These are phyloP conservation scores for Cryphonectria parasitica DNA, from an alignment of 2,329 filamentous ascomycete species.

Conservation along the genomic window DNA sequence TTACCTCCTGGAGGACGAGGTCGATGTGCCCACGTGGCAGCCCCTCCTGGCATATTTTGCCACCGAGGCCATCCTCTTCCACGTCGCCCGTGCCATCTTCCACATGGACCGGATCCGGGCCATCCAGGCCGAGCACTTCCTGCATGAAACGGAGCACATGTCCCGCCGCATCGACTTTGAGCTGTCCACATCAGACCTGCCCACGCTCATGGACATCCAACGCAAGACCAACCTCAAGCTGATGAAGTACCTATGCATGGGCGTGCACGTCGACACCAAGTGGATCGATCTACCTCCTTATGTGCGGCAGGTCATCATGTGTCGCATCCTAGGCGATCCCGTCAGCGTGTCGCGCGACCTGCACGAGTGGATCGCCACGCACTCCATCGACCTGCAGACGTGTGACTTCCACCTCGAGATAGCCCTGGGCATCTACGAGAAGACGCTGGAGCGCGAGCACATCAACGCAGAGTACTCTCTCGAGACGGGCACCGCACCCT, in stretches of 20 bases:
- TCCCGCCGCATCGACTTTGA: conserved; percentile 41
- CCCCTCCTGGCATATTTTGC: conserved; percentile 32
- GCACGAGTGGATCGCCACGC: conserved; percentile 33
- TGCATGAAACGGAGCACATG: conserved; percentile 34
- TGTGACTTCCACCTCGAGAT: conserved; percentile 38
- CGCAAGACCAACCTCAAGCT: conserved; percentile 39
- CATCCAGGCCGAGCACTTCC: conserved; percentile 40
- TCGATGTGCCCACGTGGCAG: conserved; percentile 35
- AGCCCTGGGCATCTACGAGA: conserved; percentile 31
- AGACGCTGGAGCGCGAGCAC: conserved; percentile 30
- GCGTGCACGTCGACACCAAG: conserved; percentile 38
- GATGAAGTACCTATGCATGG: conserved; percentile 41
- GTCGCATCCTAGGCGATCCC: conserved; percentile 36
- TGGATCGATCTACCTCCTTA: conserved; percentile 39
- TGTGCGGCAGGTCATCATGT: conserved; percentile 38
- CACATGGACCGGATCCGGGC: conserved; percentile 36
- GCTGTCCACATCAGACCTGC: conserved; percentile 36
- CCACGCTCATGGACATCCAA: conserved; percentile 34
- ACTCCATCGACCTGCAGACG: conserved; percentile 35
- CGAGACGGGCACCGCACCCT: conserved; percentile 26
- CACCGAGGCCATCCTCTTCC: conserved; percentile 42
- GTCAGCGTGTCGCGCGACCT: conserved; percentile 34
- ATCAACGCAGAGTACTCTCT: conserved; percentile 30
- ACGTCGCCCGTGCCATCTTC: conserved; percentile 38
- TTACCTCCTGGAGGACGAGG: conserved; percentile 36